These are phyloP conservation scores for Chytriomyces hyalinus DNA, from an alignment of 192 early-diverging fungal genomes.

Conservation along the genomic window DNA sequence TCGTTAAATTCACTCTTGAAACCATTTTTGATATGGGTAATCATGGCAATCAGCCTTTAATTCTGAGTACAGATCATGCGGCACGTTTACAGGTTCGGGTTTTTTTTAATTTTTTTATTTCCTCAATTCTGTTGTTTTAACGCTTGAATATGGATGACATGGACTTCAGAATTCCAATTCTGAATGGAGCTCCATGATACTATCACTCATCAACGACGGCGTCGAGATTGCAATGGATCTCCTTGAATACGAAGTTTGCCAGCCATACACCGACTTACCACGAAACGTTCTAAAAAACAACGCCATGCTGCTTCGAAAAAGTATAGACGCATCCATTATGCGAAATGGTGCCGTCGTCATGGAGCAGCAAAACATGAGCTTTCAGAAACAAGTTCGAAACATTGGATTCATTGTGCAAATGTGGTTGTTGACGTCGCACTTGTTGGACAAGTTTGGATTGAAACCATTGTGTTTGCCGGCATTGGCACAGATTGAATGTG, in stretches of 20 bases:
- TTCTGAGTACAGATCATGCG: neutral
- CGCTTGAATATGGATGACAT: too few relatives aligned
- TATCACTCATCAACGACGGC: slow-evolving; percentile 23
- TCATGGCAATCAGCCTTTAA: neutral
- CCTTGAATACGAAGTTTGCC: slow-evolving; percentile 11
- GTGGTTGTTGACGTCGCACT: slow-evolving; percentile 10
- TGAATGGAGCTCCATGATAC: slow-evolving; percentile 8
- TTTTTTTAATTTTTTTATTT: neutral
- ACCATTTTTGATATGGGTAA: neutral
- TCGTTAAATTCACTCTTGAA: slow-evolving; percentile 2
- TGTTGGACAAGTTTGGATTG: neutral
- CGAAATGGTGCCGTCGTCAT: neutral
- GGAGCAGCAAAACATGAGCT: neutral
- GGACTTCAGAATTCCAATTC: neutral
- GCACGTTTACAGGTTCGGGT: neutral
- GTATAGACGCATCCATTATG: neutral
- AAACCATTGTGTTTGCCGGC: neutral
- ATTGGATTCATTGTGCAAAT: slow-evolving; percentile 3
- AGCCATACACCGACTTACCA: neutral
- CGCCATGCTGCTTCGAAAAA: neutral
- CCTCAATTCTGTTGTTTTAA: too few relatives aligned
- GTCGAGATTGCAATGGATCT: slow-evolving; percentile 24
- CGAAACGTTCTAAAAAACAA: neutral
- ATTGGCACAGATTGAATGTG: neutral
- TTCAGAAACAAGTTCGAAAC: slow-evolving; percentile 10